A percentile compares a stretch with the other conserved stretches of the same genome.
phyloP scores from a whole-genome alignment of 1,284 basidiomycete species.

The Puccinia sorghi region DNA sequence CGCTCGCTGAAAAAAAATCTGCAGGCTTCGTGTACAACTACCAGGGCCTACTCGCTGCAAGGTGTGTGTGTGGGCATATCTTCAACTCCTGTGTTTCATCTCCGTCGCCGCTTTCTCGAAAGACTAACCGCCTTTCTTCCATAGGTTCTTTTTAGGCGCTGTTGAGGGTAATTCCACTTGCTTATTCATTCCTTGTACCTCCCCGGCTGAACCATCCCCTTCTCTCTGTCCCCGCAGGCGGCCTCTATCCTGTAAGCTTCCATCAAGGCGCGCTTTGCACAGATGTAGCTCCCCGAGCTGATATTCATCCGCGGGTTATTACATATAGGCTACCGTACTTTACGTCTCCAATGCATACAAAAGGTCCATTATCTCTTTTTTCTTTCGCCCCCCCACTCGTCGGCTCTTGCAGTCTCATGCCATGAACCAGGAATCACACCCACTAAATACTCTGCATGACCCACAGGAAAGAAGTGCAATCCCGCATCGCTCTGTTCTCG shows the following conservation, averaged over 20 bases:
- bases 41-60: slow-evolving; percentile 24
- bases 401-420: not conserved
- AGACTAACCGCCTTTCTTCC: no score
- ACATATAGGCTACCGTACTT: slow-evolving; percentile 32
- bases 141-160: slow-evolving; percentile 43
- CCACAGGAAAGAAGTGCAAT: slow-evolving; percentile 31
- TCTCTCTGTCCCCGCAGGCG: slow-evolving; percentile 2
- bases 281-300: not conserved
- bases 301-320: not conserved
- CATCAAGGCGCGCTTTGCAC: not conserved
- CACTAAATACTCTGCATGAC: not conserved
- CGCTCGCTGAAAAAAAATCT: not conserved
- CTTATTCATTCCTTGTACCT: not conserved
- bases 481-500: slow-evolving; percentile 44
- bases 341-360: slow-evolving; percentile 46
- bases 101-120: not conserved
- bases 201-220: not conserved
- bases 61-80: slow-evolving; percentile 3
- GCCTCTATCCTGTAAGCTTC: slow-evolving; percentile 36
- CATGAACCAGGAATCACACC: not conserved
- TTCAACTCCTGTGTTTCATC: not conserved
- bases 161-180: slow-evolving; percentile 26
- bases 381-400: no score
- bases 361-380: slow-evolving; percentile 12
- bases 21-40: slow-evolving; percentile 39